These are phyloP conservation scores for Pichia sp. DNA, from an alignment of 1,139 yeast species.

Conservation along the genomic window DNA sequence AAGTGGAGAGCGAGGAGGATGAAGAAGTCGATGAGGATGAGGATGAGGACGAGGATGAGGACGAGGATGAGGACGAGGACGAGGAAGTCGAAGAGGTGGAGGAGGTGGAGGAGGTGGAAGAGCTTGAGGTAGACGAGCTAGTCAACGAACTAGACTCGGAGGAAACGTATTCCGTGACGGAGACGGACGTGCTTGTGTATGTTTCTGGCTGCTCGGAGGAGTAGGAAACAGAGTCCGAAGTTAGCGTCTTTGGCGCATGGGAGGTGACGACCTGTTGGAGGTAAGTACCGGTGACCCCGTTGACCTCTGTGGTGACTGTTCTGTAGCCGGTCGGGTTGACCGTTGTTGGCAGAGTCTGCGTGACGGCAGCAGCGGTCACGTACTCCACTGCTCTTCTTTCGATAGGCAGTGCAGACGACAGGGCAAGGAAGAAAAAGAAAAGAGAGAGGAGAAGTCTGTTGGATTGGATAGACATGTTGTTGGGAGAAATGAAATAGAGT, in stretches of 20 bases:
- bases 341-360: conserved; percentile 19
- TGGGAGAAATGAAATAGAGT: neutral
- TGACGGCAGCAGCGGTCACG: conserved; percentile 25
- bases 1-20: conserved; percentile 2
- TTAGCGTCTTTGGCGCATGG: conserved; percentile 11
- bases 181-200: conserved; percentile 3
- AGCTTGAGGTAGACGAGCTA: conserved; percentile 3
- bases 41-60: conserved; percentile 13
- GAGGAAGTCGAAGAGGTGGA: conserved; percentile 11
- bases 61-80: conserved; percentile 7
- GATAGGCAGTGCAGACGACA: conserved; percentile 35
- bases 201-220: conserved; percentile 11
- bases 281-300: conserved; percentile 22
- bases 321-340: conserved; percentile 18
- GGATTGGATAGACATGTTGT: conserved; percentile 1
- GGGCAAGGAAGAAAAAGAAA: neutral
- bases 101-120: conserved; percentile 7
- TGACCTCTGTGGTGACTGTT: conserved; percentile 21
- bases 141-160: conserved; percentile 1
- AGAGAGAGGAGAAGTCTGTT: conserved; percentile 2
- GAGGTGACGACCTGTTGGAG: conserved; percentile 20
- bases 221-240: conserved; percentile 12
- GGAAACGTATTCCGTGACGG: conserved; percentile 2
- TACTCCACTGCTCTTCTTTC: conserved; percentile 27
- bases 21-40: conserved; percentile 3